Conservation (phyloP, 345 rosid species). For the Eucalyptus curtisii region DNA sequence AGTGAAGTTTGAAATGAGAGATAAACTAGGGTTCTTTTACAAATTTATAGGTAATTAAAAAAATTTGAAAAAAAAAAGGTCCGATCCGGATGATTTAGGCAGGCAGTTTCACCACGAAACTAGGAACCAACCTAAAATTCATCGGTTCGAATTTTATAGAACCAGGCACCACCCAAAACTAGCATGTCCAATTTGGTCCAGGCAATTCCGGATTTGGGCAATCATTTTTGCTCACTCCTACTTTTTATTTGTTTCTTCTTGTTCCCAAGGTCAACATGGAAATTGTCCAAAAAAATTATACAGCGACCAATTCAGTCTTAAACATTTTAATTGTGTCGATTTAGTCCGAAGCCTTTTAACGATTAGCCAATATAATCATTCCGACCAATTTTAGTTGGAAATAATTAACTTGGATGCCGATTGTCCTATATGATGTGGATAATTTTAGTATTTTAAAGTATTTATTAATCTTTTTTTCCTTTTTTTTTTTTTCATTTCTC, state of each 20-base stretch:
- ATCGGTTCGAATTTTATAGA: accelerated
- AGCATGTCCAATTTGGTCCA: no score
- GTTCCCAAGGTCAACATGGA: not conserved
- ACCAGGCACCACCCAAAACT: no score
- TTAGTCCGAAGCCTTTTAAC: not conserved
- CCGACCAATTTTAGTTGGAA: not conserved
- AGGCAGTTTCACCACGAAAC: accelerated
- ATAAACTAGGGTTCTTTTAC: not conserved
- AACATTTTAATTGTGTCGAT: not conserved
- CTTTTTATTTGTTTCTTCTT: no score
- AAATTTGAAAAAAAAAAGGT: no score
- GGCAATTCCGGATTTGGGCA: accelerated
- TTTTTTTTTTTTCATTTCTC: no score
- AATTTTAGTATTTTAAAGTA: not conserved
- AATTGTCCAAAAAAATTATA: not conserved
- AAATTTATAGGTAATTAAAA: no score
- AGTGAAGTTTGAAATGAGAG: not conserved
- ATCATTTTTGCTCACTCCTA: no score
- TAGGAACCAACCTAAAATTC: not conserved
- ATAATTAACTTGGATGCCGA: not conserved
- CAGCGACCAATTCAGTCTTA: accelerated
- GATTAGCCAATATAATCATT: not conserved
- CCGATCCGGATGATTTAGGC: accelerated
- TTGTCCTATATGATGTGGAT: no score
- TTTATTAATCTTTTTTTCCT: no score